Conservation (phyloP, 139 green algal species). For the Spirogloea muscicola region DNA sequence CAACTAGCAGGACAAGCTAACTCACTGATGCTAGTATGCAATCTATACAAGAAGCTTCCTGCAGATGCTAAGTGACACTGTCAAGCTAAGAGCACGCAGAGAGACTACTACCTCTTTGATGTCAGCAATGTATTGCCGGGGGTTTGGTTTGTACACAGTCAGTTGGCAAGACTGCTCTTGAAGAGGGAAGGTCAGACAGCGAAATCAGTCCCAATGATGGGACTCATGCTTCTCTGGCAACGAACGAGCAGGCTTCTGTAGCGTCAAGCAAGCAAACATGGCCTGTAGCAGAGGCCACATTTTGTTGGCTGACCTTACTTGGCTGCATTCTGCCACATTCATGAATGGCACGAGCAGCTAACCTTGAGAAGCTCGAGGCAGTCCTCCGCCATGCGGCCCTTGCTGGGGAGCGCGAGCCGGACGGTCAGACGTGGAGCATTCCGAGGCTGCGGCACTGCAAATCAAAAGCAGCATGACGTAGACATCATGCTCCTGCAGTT, state of each 20-base stretch:
- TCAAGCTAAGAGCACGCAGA: neutral
- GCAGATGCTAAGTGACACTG: too few species aligned
- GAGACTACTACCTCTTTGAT: slow-evolving; percentile 64
- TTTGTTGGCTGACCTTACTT: neutral
- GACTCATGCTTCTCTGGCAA: neutral
- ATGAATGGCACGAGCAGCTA: neutral
- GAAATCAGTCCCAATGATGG: neutral
- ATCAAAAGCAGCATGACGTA: too few species aligned
- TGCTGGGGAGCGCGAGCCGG: slow-evolving; percentile 86
- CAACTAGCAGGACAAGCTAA: too few species aligned
- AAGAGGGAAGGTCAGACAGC: neutral
- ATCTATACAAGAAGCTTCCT: too few species aligned
- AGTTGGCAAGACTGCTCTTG: slow-evolving; percentile 85
- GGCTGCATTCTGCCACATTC: neutral
- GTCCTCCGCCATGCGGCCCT: slow-evolving; percentile 97
- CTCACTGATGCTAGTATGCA: too few species aligned
- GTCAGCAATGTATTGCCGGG: slow-evolving; percentile 89
- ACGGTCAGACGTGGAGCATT: slow-evolving; percentile 24
- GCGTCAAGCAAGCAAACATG: neutral
- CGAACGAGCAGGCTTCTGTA: neutral
- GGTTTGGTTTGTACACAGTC: slow-evolving; percentile 93
- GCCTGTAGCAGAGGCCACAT: neutral
- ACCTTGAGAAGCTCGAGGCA: slow-evolving; percentile 70
- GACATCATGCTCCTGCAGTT: too few species aligned
- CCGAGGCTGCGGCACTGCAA: too few species aligned